phyloP scores from a whole-genome alignment of 768 basidiomycete genomes.

The Trametes coccinea region DNA sequence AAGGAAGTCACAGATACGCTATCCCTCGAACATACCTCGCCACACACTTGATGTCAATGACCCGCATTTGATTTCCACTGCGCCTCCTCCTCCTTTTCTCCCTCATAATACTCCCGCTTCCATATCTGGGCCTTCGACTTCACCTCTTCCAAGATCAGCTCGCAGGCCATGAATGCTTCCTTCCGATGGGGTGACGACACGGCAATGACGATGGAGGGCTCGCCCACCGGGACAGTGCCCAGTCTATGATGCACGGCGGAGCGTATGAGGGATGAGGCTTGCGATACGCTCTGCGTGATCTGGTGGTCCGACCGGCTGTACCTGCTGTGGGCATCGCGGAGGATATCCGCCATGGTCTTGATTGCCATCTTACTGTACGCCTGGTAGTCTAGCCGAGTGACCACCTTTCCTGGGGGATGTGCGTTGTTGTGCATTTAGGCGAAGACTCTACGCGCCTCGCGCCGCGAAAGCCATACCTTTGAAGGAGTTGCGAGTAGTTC shows the following conservation, averaged over 20 bases:
- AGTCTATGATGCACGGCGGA: conserved; percentile 75
- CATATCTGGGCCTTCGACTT: conserved; percentile 85
- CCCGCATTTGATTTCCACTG: conserved; percentile 32
- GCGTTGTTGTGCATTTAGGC: background rate
- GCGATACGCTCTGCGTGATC: background rate
- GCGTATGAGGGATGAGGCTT: conserved; percentile 42
- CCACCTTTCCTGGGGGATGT: conserved; percentile 42
- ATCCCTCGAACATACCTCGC: background rate
- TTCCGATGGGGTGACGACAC: conserved; percentile 83
- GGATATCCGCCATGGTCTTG: conserved; percentile 69
- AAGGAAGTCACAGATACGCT: background rate
- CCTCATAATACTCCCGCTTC: conserved; percentile 89
- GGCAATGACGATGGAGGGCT: conserved; percentile 82
- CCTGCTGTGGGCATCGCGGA: conserved; percentile 45
- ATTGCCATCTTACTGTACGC: conserved; percentile 81
- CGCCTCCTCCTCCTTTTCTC: conserved; percentile 54
- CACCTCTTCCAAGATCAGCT: conserved; percentile 82
- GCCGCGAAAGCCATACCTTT: conserved; percentile 49
- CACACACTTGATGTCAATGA: conserved; percentile 5
- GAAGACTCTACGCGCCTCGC: background rate
- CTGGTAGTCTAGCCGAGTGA: conserved; percentile 78
- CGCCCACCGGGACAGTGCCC: conserved; percentile 74
- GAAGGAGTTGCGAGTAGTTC: conserved; percentile 85
- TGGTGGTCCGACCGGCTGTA: conserved; percentile 43
- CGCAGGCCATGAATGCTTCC: conserved; percentile 78